phyloP scores from a whole-genome alignment of 495 filamentous ascomycete genomes.

The Trichoderma reesei region DNA sequence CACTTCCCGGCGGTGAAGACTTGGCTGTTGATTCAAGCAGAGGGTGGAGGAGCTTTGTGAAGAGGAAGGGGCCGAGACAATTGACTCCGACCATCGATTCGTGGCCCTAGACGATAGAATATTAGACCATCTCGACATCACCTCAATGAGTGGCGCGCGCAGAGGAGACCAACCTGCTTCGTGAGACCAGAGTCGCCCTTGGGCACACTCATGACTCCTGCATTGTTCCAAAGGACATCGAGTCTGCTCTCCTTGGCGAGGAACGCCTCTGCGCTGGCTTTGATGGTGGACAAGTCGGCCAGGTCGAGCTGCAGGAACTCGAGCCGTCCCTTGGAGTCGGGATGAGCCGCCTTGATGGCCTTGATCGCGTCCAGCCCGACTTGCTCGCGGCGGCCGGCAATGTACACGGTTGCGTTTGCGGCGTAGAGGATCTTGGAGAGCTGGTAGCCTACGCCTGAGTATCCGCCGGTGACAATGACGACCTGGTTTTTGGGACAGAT shows the following conservation, averaged over 20 bases:
- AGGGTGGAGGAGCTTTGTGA: conserved; percentile 36
- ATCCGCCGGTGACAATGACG: conserved; percentile 41
- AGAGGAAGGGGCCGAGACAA: conserved; percentile 27
- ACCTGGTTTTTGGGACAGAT: conserved; percentile 15
- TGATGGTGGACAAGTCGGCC: conserved; percentile 16
- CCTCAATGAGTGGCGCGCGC: background rate
- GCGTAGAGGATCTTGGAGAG: conserved; percentile 33
- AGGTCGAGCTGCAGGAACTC: conserved; percentile 21
- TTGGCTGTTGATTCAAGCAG: conserved; percentile 29
- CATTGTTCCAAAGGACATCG: conserved; percentile 22
- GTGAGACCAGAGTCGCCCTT: background rate
- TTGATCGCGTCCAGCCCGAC: conserved; percentile 18
- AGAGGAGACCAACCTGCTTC: background rate
- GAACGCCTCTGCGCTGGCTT: conserved; percentile 14
- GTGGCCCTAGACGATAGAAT: conserved; percentile 24
- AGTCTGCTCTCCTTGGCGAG: conserved; percentile 16
- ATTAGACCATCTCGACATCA: conserved; percentile 13
- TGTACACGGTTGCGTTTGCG: conserved; percentile 38
- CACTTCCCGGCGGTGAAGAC: conserved; percentile 18
- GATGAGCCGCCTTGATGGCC: conserved; percentile 13
- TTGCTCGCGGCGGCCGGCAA: conserved; percentile 32
- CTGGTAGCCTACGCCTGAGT: conserved; percentile 38
- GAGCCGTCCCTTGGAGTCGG: conserved; percentile 15
- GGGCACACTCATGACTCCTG: conserved; percentile 26
- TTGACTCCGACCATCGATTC: conserved; percentile 31